A percentile compares a stretch with the other conserved stretches of the same genome.
phyloP scores from a whole-genome alignment of 1,284 basidiomycete genomes.

The Melampsora americana region DNA sequence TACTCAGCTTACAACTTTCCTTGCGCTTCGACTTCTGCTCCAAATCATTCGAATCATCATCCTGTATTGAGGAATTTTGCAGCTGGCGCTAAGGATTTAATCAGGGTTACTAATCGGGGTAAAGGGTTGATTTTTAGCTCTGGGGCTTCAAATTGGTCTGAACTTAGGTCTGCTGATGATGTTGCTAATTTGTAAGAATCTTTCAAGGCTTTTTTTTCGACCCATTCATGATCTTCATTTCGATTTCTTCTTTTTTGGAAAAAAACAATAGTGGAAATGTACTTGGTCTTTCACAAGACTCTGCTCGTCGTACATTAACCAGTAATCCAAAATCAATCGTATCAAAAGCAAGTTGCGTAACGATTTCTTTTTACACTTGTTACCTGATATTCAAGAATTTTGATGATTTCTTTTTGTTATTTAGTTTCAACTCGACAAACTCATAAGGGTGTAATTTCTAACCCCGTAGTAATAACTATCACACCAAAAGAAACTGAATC shows the following conservation, averaged over 20 bases:
- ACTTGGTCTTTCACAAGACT: conserved; percentile 23
- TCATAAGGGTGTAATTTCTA: conserved; percentile 36
- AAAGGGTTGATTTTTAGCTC: conserved; percentile 21
- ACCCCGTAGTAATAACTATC: conserved; percentile 10
- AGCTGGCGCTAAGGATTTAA: conserved; percentile 11
- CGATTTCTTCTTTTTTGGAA: neutral
- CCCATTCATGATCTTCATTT: neutral
- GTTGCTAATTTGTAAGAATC: conserved; percentile 15
- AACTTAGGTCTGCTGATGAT: conserved; percentile 13
- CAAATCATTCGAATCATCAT: too few species aligned
- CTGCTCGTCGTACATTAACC: conserved; percentile 5
- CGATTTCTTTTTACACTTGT: neutral
- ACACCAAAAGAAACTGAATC: too few species aligned
- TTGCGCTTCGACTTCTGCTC: neutral
- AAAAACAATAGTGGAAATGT: conserved; percentile 27
- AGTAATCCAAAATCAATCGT: conserved; percentile 11
- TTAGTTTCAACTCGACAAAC: conserved; percentile 23
- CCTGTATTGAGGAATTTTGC: neutral
- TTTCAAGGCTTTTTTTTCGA: neutral
- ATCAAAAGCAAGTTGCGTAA: conserved; percentile 16
- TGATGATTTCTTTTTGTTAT: too few species aligned
- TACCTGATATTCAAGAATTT: too few species aligned
- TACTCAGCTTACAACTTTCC: conserved; percentile 9
- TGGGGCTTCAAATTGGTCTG: conserved; percentile 6
- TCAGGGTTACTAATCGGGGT: conserved; percentile 31